Percentiles rank a stretch among this genome's conserved stretches.
Evolutionary conservation across 306 rosid genomes (phyloP).

Genomic region (Pachyrhizus erosus): DNA sequence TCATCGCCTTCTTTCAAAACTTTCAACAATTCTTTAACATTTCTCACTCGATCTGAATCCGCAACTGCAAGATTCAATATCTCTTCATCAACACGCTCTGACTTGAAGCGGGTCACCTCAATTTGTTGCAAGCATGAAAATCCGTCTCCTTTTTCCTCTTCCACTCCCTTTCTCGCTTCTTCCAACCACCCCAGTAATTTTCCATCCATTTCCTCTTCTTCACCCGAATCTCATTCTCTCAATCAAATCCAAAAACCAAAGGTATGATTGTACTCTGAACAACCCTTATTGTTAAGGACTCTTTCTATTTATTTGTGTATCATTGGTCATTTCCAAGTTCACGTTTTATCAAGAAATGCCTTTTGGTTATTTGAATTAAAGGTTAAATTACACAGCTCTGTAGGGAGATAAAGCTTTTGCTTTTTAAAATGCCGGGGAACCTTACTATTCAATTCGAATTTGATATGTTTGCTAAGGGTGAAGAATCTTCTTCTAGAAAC

Average conservation of each 20-base stretch:
- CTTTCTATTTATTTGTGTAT: too few species aligned
- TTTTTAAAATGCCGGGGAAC: background rate
- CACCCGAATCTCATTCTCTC: conserved; percentile 47
- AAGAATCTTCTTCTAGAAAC: background rate
- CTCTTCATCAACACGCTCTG: conserved; percentile 41
- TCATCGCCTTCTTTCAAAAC: conserved; percentile 61
- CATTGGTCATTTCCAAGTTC: conserved; percentile 2
- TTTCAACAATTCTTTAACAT: too few species aligned
- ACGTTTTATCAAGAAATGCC: background rate
- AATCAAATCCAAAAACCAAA: conserved; percentile 58
- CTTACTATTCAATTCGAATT: conserved; percentile 4
- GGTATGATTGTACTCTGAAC: conserved; percentile 49
- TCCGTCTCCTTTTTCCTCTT: conserved; percentile 51
- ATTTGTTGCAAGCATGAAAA: conserved; percentile 51
- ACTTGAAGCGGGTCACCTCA: conserved; percentile 30
- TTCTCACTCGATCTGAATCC: conserved; percentile 46
- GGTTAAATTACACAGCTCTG: too few species aligned
- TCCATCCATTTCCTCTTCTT: conserved; percentile 37
- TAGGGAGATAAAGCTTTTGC: background rate
- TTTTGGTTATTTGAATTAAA: background rate
- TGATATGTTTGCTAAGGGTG: conserved; percentile 1
- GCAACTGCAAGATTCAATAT: conserved; percentile 52
- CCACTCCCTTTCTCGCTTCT: conserved; percentile 32
- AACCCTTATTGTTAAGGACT: conserved; percentile 7
- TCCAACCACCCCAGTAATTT: conserved; percentile 39